Evolutionary conservation across 495 filamentous ascomycete species (phyloP), one percentile per base, ranked within the genome.

Genomic region (Aspergillus sclerotiicarbonarius): DNA sequence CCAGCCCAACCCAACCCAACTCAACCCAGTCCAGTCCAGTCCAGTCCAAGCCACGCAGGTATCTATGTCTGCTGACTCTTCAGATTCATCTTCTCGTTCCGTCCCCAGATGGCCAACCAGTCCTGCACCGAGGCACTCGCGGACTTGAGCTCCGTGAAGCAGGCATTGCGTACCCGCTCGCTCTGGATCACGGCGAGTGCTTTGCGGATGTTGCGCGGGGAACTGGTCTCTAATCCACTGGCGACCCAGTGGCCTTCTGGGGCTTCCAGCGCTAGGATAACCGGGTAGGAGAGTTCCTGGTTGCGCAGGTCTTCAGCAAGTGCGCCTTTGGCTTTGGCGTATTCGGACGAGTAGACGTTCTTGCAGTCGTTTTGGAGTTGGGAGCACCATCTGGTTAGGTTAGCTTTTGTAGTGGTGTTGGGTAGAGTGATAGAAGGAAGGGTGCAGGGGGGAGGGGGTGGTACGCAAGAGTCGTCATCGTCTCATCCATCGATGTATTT

Each of bases 311-410:
- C 69, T 51, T 72, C 69, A 9, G 66, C 69, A 12, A 69, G 47
- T 6, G 63, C 43, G 4, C 69, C 67, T 35, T 71, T 71, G 20
- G 61, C 52, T 35, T 51, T 54, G 16, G 65, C 67, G 32, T 67
- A 67, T 37, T 71, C 69, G 0, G 69, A 58, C 0, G 69, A 71
- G 57, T 65, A 71, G 18, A 71, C 60, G 47, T 71, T 71, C 35
- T 71, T 71, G 58, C 63, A 69, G 48, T 71, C 69, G 19, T 71
- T 71, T 44, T 69, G 69, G 4, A 72, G 58, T 33, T 70, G 67
- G 8, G 63, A 68, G 50, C 62, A 63, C 67, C 67, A 68, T 32
- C 70, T 68, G 31, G 19, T 32, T 2, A 21, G 1, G 3, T 57
- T 20, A 53, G 50, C 8, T n/a, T 31, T 47, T 31, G 32, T 12